Base-by-base conservation (phyloP, 768 basidiomycete genomes). In the Daedalea quercina region DNA sequence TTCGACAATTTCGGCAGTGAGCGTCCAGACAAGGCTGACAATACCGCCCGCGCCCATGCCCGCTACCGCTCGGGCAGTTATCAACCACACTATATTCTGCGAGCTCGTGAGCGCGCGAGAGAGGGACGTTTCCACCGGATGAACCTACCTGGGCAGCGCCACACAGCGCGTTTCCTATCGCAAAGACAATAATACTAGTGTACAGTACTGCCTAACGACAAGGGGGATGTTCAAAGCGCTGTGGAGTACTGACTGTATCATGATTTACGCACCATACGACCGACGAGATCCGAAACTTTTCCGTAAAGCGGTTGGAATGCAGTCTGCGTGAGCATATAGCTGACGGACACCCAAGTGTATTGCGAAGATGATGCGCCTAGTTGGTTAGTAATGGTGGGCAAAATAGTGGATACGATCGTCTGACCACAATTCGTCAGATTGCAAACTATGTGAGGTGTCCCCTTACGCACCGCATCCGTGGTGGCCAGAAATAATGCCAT, bases 21-120 rank as follows among this genome's bases (percentile, higher is more conserved):
- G 84, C 22, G 88, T 81, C 90, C 90, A 92, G 33, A 92, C 89
- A 41, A 85, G 78, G 64, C 81, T 81, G 53, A 91, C 90, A 57
- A 93, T 90, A 9, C 90, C 90, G 33, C 90, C 90, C 15, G 85
- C 90, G n/a, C 90, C 90, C 54, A 89, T 73, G 41, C 90, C 90
- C 54, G 88, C 85, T 50, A 79, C 54, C 47, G 70, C 76, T 44
- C 90, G 77, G 49, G 83, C 78, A 23, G 80, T 67, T 54, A 90
- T 87, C 47, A 91, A 76, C 80, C 81, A 85, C 51, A 70, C 67
- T 46, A 79, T 74, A 60, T 31, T 24, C 17, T 13, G n/a, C 25
- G 40, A 49, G 20, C 13, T 15, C 25, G 15, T 33, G 7, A 6
- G 12, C 7, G 44, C 4, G 37, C 19, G 37, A 40, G 28, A 31